These are phyloP conservation scores for Xenosphaeropsis pyriputrescens DNA, from an alignment of 2,329 filamentous ascomycete species.

Conservation along the genomic window DNA sequence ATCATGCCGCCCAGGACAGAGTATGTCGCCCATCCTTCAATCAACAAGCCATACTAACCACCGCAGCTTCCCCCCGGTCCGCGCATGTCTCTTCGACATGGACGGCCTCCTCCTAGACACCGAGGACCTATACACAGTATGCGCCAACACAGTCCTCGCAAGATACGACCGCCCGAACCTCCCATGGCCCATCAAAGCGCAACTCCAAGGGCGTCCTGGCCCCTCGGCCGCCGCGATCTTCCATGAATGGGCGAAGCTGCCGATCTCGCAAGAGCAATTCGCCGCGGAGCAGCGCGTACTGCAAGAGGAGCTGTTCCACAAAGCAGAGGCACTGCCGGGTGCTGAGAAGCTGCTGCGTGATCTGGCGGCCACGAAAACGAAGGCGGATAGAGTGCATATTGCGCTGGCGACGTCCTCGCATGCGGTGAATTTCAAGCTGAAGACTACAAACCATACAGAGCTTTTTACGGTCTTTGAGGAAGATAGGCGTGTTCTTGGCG, in stretches of 20 bases:
- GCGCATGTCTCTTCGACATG: constrained; percentile 97
- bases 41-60: neutral
- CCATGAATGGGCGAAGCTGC: constrained; percentile 73
- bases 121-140: constrained; percentile 75
- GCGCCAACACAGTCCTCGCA: constrained; percentile 68
- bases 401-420: constrained; percentile 66
- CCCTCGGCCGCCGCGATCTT: constrained; percentile 40
- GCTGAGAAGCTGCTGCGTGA: constrained; percentile 52
- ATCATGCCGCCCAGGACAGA: constrained; percentile 5
- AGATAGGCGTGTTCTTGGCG: constrained; percentile 66
- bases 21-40: constrained; percentile 4
- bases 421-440: constrained; percentile 23
- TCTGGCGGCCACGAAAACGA: constrained; percentile 23
- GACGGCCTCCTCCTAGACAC: constrained; percentile 90
- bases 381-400: constrained; percentile 39
- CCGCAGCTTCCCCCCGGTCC: constrained; percentile 59
- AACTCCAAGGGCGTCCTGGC: constrained; percentile 32
- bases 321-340: constrained; percentile 64
- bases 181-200: constrained; percentile 92
- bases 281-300: constrained; percentile 39
- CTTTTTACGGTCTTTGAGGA: constrained; percentile 52
- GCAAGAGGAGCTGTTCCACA: constrained; percentile 60
- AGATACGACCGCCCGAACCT: constrained; percentile 59
- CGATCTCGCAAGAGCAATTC: constrained; percentile 60
- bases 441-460: constrained; percentile 32